A percentile compares a stretch with the other conserved stretches of the same genome.
Evolutionary conservation across 1,139 yeast species (phyloP).

Genomic region (Blastobotrys apis): DNA sequence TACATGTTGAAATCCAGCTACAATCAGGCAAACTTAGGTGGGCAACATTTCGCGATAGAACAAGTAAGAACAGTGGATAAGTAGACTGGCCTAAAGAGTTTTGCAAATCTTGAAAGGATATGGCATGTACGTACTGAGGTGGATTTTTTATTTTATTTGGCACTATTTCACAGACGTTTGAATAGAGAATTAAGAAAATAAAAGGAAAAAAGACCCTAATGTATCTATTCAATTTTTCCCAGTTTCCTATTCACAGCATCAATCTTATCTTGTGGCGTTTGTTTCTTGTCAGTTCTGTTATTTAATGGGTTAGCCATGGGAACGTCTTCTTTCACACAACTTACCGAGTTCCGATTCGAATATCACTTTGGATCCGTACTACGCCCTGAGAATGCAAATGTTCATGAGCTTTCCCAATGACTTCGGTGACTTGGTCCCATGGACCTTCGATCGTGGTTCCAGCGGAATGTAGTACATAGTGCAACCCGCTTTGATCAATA

Average conservation of each 20-base stretch:
- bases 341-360: constrained; percentile 65
- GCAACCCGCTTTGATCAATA: constrained; percentile 56
- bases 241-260: constrained; percentile 26
- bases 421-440: constrained; percentile 80
- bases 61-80: no score
- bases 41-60: no score
- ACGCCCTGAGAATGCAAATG: constrained; percentile 64
- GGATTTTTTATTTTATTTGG: no score
- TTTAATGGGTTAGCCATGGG: background rate
- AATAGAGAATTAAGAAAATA: background rate
- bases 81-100: no score
- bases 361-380: constrained; percentile 75
- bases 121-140: no score
- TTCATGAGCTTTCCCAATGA: constrained; percentile 78
- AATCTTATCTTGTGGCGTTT: constrained; percentile 34
- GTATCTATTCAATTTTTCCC: background rate
- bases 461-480: constrained; percentile 76
- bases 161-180: no score
- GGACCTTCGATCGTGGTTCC: constrained; percentile 91
- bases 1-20: no score
- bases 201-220: background rate
- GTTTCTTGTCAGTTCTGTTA: constrained; percentile 32
- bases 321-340: background rate
- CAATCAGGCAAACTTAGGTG: no score
- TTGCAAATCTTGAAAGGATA: no score